Evolutionary conservation across 352 stramenopile species (phyloP).

Genomic region (Globisporangium heterothallicum): DNA sequence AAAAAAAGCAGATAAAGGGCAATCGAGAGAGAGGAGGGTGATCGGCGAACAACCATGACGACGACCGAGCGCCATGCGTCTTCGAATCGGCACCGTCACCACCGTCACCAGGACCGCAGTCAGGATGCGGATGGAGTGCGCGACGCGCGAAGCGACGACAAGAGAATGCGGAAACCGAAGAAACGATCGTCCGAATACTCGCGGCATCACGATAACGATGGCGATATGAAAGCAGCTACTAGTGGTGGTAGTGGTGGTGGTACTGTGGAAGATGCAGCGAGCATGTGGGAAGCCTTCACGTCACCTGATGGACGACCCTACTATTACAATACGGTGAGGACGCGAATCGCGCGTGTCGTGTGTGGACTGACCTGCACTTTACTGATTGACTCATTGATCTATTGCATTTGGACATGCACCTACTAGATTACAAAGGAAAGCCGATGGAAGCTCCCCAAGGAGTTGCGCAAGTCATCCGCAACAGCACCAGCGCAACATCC

Average conservation of each 20-base stretch:
- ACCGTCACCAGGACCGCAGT: background rate
- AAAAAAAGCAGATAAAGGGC: background rate
- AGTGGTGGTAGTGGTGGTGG: background rate
- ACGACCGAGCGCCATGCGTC: slow-evolving; percentile 1
- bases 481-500: background rate
- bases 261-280: slow-evolving; percentile 8
- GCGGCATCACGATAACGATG: background rate
- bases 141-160: background rate
- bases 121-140: background rate
- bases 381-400: too few species aligned
- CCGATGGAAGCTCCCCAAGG: slow-evolving; percentile 46
- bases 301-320: slow-evolving; percentile 53
- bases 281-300: slow-evolving; percentile 49
- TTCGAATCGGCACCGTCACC: background rate
- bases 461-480: slow-evolving; percentile 5
- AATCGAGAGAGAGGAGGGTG: too few species aligned
- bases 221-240: background rate
- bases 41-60: slow-evolving; percentile 7
- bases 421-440: slow-evolving; percentile 54
- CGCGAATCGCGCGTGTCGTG: background rate
- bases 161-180: slow-evolving; percentile 3
- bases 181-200: slow-evolving; percentile 11
- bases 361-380: too few species aligned
- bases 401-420: too few species aligned
- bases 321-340: slow-evolving; percentile 50